Base-by-base conservation (phyloP, 805 yeast species). In the Candida fluviatilis region DNA sequence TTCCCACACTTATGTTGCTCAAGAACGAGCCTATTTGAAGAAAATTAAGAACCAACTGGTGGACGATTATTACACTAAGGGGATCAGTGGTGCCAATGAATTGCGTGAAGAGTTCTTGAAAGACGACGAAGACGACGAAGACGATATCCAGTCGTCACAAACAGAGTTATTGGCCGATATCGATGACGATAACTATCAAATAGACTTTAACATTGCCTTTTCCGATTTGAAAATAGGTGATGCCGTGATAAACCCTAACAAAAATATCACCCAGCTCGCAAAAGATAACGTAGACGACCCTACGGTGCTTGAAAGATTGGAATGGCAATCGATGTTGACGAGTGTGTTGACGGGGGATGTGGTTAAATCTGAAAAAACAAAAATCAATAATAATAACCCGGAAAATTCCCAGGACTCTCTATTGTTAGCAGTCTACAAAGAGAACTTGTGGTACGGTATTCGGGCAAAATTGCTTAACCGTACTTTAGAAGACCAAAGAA, bases 311-410 rank as follows among this genome's bases (percentile, higher is more conserved):
- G 97, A 89, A 54, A 72, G 98, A 35, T 66, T 90, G 10, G 96
- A 89, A 61, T 93, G 99, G 99, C 98, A 93, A 60, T 77, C 91
- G 0, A 88, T 93, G 95, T 70, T 93, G 35, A 75, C 85, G 8
- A 75, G 89, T 2, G 98, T 93, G 3, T 73, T 93, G 25, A 91
- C 95, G 2, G 98, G 99, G 49, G 98, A 93, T 59, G 95, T 93
- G 38, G 89, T 93, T 15, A 76, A 83, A 25, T 82, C 91, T 10
- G 99, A 93, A 54, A 93, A 91, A 61, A 82, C 86, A 3, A 82
- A 82, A 58, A 79, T 76, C 12, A 75, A 73, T 37, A 80, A 74
- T 26, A 56, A 60, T 18, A 60, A 53, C 44, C 50, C 59, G 0
- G 62, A 60, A 29, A 62, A 57, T 29, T 54, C 56, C 21, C 69